Evolutionary conservation across 2,329 filamentous ascomycete species (phyloP).

Genomic region (Trichoderma koningii): DNA sequence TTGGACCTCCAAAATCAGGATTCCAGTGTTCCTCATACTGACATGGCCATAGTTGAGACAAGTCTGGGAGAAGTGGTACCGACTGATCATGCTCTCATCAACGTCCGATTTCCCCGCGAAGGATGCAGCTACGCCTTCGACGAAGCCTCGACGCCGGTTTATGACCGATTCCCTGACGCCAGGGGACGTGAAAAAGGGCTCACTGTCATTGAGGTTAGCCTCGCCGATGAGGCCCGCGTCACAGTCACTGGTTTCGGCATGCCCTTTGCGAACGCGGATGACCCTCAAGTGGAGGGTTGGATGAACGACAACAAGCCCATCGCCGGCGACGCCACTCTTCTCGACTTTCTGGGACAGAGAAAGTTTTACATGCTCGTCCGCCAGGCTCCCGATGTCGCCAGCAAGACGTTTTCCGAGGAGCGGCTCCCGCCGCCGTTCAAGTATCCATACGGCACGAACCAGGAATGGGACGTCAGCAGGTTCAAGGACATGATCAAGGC

Average conservation of each 20-base stretch:
- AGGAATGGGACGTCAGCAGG: background rate
- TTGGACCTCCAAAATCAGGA: too few species aligned
- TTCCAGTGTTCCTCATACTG: too few species aligned
- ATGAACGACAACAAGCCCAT: background rate
- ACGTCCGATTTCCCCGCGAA: background rate
- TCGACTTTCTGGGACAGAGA: background rate
- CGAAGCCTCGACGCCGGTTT: background rate
- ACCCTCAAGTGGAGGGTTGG: background rate
- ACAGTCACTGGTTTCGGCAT: background rate
- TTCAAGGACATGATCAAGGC: background rate
- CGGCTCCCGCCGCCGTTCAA: too few species aligned
- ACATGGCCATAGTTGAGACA: too few species aligned
- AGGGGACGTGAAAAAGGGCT: background rate
- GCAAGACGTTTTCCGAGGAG: too few species aligned
- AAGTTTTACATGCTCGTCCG: background rate
- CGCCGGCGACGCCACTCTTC: background rate
- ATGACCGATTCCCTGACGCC: background rate
- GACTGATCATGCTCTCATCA: too few species aligned
- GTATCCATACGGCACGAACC: background rate
- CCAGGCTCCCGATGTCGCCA: background rate
- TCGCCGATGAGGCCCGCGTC: background rate
- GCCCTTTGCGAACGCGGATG: conserved; percentile 2
- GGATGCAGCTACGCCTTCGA: background rate
- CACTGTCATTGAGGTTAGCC: background rate
- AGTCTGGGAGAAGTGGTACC: too few species aligned